Conservation (phyloP, 306 rosid species). For the Lathyrus tuberosus region DNA sequence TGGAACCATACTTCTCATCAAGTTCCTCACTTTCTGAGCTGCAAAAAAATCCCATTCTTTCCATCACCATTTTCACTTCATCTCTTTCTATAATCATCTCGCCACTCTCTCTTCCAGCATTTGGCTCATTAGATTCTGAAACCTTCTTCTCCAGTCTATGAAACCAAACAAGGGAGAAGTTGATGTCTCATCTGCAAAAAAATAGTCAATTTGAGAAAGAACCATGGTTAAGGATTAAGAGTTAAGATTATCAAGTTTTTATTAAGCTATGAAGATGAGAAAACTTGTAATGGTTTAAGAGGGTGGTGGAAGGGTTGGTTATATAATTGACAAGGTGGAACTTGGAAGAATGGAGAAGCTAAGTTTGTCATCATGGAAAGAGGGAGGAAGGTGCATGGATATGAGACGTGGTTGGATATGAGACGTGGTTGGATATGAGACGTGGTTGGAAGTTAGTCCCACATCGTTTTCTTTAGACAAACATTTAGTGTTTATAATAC, state of each 20-base stretch:
- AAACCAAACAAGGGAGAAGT: constrained; percentile 13
- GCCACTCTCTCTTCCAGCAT: constrained; percentile 39
- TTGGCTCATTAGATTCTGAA: constrained; percentile 20
- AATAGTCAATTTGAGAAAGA: neutral
- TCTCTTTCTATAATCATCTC: constrained; percentile 46
- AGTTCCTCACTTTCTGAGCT: constrained; percentile 57
- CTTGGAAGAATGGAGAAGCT: neutral
- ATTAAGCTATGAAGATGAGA: constrained; percentile 35
- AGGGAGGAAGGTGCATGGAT: constrained; percentile 48
- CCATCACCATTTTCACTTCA: constrained; percentile 64
- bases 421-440: too few species aligned
- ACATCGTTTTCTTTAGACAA: too few species aligned
- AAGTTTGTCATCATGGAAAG: constrained; percentile 36
- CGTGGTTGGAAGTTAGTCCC: too few species aligned
- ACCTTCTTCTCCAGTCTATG: neutral
- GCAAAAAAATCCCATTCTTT: constrained; percentile 54
- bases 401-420: neutral
- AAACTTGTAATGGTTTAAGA: constrained; percentile 32
- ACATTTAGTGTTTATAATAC: too few species aligned
- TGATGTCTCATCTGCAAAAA: neutral
- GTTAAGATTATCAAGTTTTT: constrained; percentile 1
- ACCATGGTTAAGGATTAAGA: neutral
- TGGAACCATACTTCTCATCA: constrained; percentile 43
- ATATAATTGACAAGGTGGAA: constrained; percentile 15
- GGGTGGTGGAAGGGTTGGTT: neutral